Base-by-base conservation (phyloP, 2,329 filamentous ascomycete genomes). In the Cephalotrichum gorgonifer region DNA sequence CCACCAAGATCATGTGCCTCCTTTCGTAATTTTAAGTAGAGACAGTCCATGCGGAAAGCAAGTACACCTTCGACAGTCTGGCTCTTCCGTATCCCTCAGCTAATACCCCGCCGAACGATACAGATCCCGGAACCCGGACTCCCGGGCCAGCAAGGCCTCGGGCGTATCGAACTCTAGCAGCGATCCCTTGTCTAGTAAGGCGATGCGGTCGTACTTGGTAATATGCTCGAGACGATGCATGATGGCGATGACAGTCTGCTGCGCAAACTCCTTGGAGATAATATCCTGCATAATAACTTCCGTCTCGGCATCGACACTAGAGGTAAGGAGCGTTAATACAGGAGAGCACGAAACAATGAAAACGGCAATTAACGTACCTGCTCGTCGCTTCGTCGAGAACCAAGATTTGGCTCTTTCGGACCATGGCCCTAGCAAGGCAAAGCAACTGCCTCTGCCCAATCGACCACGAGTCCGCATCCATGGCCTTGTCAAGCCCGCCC, bases 361-460 rank as follows among this genome's bases (percentile, higher is more conserved):
- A n/a, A n/a, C n/a, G n/a, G n/a, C n/a, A n/a, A n/a, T n/a, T n/a
- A n/a, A n/a, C n/a, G n/a, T n/a, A n/a, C n/a, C n/a, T n/a, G n/a
- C n/a, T 45, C 28, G 26, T 45, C 26, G 4, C 72, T 64, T 26
- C 64, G 52, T 6, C 60, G 52, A 5, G 64, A 14, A 47, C 22
- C 3, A 47, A n/a, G 25, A 47, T 38, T 6, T 30, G 15, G n/a
- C 27, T 25, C 3, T 22, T 15, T 23, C 44, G 28, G 6, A 85
- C 60, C 22, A 84, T 67, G 0, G 79, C 81, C 0, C 81, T 63
- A 0, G 76, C 80, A 1, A 86, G 69, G 52, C 74, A 79, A 54
- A 86, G 81, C 0, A 85, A 67, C 56, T 85, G 81, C 39, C 72
- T 72, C 58, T 85, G 81, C 0, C 82, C 82, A 31, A 75, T 72